phyloP scores from a whole-genome alignment of 805 yeast species.

The Sporopachydermia quercuum region DNA sequence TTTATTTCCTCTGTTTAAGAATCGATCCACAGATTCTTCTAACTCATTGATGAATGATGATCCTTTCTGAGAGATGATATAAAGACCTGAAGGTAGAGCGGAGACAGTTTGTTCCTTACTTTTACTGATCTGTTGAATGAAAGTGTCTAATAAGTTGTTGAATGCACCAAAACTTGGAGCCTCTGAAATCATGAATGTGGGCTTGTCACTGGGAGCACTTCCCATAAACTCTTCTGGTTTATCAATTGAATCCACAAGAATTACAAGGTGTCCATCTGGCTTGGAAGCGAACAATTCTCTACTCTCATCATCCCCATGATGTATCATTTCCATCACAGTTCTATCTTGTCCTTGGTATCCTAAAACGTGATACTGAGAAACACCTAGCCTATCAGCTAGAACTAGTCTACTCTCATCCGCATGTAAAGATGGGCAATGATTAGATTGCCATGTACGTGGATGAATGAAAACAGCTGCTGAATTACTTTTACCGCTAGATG shows the following conservation, averaged over 20 bases:
- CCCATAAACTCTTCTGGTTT: constrained; percentile 1
- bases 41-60: background rate
- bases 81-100: background rate
- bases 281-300: background rate
- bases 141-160: background rate
- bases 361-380: background rate
- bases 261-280: constrained; percentile 3
- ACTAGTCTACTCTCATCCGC: background rate
- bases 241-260: constrained; percentile 6
- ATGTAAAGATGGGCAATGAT: constrained; percentile 1
- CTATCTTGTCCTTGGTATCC: constrained; percentile 1
- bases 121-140: background rate
- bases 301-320: background rate
- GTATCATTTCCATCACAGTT: background rate
- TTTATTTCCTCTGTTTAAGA: no score
- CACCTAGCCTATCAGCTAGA: background rate
- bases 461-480: background rate
- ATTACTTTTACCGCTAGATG: no score
- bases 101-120: background rate
- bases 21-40: constrained; percentile 1
- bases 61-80: background rate
- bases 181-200: constrained; percentile 9
- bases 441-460: background rate
- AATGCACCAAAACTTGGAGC: constrained; percentile 5
- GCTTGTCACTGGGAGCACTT: constrained; percentile 2